Conservation (phyloP, 768 basidiomycete genomes). For the Lactarius sanguifluus region DNA sequence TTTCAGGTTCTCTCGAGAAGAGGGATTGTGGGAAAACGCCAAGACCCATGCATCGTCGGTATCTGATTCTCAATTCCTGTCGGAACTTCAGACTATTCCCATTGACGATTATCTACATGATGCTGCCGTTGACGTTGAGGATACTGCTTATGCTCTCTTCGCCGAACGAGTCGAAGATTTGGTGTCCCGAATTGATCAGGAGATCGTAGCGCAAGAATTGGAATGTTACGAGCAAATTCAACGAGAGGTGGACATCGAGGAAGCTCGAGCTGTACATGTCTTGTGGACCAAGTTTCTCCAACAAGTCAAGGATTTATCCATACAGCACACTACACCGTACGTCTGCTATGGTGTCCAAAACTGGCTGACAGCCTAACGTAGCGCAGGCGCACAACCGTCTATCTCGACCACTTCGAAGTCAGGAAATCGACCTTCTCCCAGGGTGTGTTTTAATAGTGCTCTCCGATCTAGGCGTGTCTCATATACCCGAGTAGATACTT, state of each 20-base stretch:
- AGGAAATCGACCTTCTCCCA: neutral
- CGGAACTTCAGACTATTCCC: no score
- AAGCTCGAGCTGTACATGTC: neutral
- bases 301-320: neutral
- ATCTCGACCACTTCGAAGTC: neutral
- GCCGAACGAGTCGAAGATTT: no score
- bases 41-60: no score
- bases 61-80: no score
- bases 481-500: neutral
- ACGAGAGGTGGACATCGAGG: neutral
- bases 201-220: neutral
- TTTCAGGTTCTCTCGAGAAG: no score
- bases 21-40: no score
- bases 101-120: no score
- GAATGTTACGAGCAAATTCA: neutral
- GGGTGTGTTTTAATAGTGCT: neutral
- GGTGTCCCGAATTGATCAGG: no score
- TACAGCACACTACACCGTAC: neutral
- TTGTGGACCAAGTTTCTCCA: neutral
- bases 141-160: no score
- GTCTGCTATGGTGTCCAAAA: neutral
- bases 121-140: no score
- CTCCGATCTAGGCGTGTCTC: neutral
- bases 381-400: neutral
- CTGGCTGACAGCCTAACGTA: neutral